phyloP scores from a whole-genome alignment of 2,329 filamentous ascomycete species.

The Beauveria varroae region DNA sequence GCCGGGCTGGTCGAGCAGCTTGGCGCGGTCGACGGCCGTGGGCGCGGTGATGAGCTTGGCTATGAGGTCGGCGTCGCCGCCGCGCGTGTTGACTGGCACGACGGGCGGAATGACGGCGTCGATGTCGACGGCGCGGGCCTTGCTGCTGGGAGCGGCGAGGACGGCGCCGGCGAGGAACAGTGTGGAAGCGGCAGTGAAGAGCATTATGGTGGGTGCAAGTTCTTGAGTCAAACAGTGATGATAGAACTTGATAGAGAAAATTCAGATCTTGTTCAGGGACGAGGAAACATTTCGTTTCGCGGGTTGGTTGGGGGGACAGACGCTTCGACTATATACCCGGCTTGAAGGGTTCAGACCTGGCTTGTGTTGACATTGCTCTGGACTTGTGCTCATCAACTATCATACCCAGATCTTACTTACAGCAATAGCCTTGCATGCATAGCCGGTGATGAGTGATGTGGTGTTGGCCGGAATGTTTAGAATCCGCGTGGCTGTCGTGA shows the following conservation, averaged over 20 bases:
- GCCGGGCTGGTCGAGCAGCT: conserved; percentile 25
- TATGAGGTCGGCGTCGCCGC: conserved; percentile 21
- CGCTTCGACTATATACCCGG: not conserved
- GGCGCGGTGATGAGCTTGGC: conserved; percentile 22
- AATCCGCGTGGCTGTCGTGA: not conserved
- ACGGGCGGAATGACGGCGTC: conserved; percentile 19
- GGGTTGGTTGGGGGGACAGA: not conserved
- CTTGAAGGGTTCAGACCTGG: not conserved
- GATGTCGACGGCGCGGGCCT: conserved; percentile 10
- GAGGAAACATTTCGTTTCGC: not conserved
- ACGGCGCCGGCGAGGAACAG: conserved; percentile 13
- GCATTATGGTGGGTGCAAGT: not conserved
- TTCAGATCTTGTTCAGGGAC: conserved; percentile 1
- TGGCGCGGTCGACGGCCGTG: conserved; percentile 25
- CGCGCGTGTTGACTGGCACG: conserved; percentile 22
- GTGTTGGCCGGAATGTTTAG: not conserved
- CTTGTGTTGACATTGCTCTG: not conserved
- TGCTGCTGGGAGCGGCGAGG: conserved; percentile 11
- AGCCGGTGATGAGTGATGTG: not conserved
- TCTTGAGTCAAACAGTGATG: no score
- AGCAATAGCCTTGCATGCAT: not conserved
- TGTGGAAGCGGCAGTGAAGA: conserved; percentile 11
- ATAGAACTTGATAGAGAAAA: not conserved
- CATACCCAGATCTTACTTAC: not conserved
- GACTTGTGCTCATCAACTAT: not conserved